Percentiles rank a stretch among this genome's conserved stretches.
Conservation (phyloP, 495 filamentous ascomycete species). For the Evernia prunastri region DNA sequence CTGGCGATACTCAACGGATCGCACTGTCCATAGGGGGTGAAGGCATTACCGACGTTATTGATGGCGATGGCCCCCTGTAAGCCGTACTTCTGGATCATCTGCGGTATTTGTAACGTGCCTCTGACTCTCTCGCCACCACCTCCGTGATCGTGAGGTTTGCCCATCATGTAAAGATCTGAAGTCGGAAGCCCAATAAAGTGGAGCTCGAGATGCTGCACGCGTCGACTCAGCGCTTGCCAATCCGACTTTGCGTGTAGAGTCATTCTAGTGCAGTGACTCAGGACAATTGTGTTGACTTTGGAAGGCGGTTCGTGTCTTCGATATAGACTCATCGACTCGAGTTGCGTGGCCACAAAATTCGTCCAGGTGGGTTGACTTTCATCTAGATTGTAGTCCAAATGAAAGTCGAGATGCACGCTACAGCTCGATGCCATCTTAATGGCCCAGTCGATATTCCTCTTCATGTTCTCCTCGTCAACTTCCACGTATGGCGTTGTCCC, state of each 20-base stretch:
- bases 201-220: constrained; percentile 51
- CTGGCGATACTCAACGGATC: constrained; percentile 62
- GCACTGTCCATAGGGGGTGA: constrained; percentile 67
- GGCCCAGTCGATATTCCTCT: constrained; percentile 59
- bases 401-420: constrained; percentile 60
- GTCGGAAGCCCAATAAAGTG: constrained; percentile 67
- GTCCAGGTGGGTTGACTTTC: constrained; percentile 40
- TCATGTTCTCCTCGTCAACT: constrained; percentile 38
- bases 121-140: constrained; percentile 35
- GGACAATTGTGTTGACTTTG: constrained; percentile 45
- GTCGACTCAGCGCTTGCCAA: constrained; percentile 41
- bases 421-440: constrained; percentile 42
- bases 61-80: constrained; percentile 58
- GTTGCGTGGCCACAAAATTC: constrained; percentile 44
- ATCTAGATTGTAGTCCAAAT: constrained; percentile 66
- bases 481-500: constrained; percentile 73
- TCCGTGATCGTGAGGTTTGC: constrained; percentile 34
- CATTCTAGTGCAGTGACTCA: constrained; percentile 66
- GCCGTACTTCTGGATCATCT: constrained; percentile 55
- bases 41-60: constrained; percentile 76
- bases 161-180: constrained; percentile 71
- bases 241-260: constrained; percentile 49
- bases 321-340: not conserved
- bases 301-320: not conserved
- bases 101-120: constrained; percentile 57